Evolutionary conservation across 805 yeast genomes (phyloP), one percentile per base, ranked within the genome.

Genomic region (Candida golubevii): DNA sequence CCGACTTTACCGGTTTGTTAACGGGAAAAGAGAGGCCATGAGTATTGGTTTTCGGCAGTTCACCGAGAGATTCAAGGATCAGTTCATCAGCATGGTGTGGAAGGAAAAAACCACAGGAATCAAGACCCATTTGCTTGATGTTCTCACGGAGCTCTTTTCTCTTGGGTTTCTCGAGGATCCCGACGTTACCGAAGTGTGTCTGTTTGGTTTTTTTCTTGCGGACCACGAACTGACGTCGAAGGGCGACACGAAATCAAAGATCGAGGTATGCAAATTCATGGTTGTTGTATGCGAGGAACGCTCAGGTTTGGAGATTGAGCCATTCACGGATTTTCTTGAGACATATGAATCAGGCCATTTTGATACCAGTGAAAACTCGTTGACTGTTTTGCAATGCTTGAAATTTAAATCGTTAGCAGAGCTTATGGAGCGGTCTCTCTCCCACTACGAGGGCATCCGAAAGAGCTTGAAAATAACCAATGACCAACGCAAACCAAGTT

Each of bases 11-110:
- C 68, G 63, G 40, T 63, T 61, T 40, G 31, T 53, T 7, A 44
- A 39, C 28, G 44, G 48, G 14, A 46, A 46, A 13, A 42, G 49
- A 7, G 56, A 54, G 32, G 44, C 49, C 35, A 51, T 78, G 42
- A 74, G 76, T n/a, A 67, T 83, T 0, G 88, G 89, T 0, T 72
- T 89, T 33, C 74, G 88, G 44, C 90, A 83, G 55, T 89, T 89
- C 60, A 80, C 91, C 2, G 88, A 84, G 46, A 74, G 88, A 48
- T 85, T 84, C 62, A 80, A 82, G 51, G 62, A 64, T 6, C 81
- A 88, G 55, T 61, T 88, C 29, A 65, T 86, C 18, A 83, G 82
- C 41, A 85, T 88, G 71, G 48, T 58, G 35, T 55, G 52, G 48
- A 54, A 54, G 28, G 75, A 71, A 48, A 80, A 1, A 4, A 89